phyloP scores from a whole-genome alignment of 225 moss, liverwort and hornwort genomes.

The Takakia lepidozioides region DNA sequence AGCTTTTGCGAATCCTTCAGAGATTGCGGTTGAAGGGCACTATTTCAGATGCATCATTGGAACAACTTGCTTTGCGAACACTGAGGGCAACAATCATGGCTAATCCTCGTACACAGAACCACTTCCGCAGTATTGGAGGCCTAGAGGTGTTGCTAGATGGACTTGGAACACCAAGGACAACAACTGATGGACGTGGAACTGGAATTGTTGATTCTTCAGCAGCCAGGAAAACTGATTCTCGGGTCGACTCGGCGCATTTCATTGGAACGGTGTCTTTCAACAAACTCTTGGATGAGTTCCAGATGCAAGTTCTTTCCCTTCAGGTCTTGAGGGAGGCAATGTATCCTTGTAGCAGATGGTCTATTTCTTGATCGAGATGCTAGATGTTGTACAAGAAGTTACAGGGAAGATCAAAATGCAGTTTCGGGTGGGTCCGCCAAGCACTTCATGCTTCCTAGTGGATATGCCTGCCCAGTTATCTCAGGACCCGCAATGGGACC shows the following conservation, averaged over 20 bases:
- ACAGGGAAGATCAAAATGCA: too few relatives aligned
- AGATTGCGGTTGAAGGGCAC: constrained; percentile 22
- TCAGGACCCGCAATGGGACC: too few relatives aligned
- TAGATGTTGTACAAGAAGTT: too few relatives aligned
- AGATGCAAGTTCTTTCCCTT: constrained; percentile 33
- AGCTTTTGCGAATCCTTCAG: constrained; percentile 29
- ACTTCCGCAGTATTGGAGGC: constrained; percentile 39
- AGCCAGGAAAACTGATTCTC: constrained; percentile 2
- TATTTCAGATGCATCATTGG: constrained; percentile 20
- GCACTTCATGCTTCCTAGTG: too few relatives aligned
- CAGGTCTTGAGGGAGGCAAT: constrained; percentile 31
- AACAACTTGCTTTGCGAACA: constrained; percentile 21
- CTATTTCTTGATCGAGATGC: too few relatives aligned
- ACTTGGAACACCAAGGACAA: constrained; percentile 17
- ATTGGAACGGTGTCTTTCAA: constrained; percentile 1
- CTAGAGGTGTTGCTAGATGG: constrained; percentile 31
- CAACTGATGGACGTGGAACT: constrained; percentile 7
- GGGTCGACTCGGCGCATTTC: constrained; percentile 2
- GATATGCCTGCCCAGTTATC: too few relatives aligned
- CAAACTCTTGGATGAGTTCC: constrained; percentile 26
- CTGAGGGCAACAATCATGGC: constrained; percentile 25
- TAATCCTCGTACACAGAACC: constrained; percentile 33
- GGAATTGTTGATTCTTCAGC: constrained; percentile 7
- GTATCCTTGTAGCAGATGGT: constrained; percentile 32
- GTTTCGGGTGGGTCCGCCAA: too few relatives aligned